phyloP scores from a whole-genome alignment of 345 rosid genomes.

The Triadica sebifera region DNA sequence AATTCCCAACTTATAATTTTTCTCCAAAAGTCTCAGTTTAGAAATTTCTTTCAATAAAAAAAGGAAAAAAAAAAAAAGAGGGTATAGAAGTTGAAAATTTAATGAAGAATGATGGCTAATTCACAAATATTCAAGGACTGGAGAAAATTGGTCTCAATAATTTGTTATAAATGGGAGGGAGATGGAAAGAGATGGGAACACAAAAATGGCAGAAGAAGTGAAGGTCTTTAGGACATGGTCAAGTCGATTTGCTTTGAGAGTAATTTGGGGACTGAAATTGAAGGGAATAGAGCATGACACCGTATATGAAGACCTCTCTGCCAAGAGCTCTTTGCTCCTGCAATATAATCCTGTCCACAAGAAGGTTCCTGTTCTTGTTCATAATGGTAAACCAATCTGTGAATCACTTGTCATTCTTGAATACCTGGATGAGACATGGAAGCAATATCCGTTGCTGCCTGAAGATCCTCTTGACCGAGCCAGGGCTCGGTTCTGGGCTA shows the following conservation, averaged over 20 bases:
- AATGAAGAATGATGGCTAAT: too few species aligned
- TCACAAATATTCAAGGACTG: too few species aligned
- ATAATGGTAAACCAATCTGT: too few species aligned
- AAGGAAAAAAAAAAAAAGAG: too few species aligned
- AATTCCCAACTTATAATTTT: too few species aligned
- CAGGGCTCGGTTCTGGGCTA: constrained; percentile 1
- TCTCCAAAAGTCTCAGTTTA: too few species aligned
- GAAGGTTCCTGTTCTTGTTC: too few species aligned
- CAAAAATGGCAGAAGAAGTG: background rate
- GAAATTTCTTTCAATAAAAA: too few species aligned
- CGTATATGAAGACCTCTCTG: constrained; percentile 1
- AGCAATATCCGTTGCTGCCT: constrained; percentile 1
- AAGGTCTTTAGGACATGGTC: constrained; percentile 3
- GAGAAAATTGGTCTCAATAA: too few species aligned
- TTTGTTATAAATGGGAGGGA: background rate
- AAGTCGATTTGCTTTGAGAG: constrained; percentile 9
- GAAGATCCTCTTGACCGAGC: constrained; percentile 6
- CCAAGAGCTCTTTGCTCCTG: background rate
- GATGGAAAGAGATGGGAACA: background rate
- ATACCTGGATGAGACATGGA: constrained; percentile 8
- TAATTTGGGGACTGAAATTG: constrained; percentile 11
- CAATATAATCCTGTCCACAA: too few species aligned
- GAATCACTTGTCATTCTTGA: too few species aligned
- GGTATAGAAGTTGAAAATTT: too few species aligned
- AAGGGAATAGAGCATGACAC: constrained; percentile 2